These are phyloP conservation scores for Chenopodium suecicum DNA, from an alignment of 148 eudicot genomes.

Conservation along the genomic window DNA sequence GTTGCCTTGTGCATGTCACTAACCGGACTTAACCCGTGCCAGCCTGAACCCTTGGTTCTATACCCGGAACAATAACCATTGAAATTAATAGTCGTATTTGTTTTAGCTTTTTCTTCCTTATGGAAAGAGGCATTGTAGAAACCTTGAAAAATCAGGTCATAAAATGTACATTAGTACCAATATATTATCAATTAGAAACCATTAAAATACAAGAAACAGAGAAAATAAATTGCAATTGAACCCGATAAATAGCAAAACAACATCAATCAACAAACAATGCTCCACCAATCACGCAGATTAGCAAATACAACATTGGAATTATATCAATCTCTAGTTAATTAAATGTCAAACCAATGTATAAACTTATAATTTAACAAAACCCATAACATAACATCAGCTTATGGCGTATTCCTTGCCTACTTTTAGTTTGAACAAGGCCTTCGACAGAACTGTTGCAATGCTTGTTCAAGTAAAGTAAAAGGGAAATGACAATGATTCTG, in stretches of 20 bases:
- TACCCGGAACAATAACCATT: too few species aligned
- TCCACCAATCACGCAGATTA: background rate
- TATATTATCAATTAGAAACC: background rate
- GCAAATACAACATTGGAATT: background rate
- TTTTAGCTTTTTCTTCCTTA: too few species aligned
- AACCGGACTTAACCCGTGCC: too few species aligned
- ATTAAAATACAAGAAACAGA: background rate
- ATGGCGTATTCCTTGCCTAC: conserved; percentile 63
- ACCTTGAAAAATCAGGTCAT: too few species aligned
- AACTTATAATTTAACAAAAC: background rate
- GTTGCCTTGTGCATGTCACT: too few species aligned
- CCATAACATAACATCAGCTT: conserved; percentile 36
- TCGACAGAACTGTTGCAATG: conserved; percentile 63
- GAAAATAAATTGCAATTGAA: background rate
- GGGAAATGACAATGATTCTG: conserved; percentile 37
- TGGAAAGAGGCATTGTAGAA: too few species aligned
- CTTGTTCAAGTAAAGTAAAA: conserved; percentile 42
- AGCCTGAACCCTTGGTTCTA: too few species aligned
- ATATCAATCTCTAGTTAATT: background rate
- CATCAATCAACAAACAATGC: background rate
- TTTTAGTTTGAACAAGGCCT: conserved; percentile 83
- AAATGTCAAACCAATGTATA: too few species aligned
- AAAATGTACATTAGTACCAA: too few species aligned
- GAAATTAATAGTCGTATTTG: too few species aligned
- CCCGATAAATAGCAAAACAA: too few species aligned